Conservation (phyloP, 2,329 filamentous ascomycete species). For the Cryphonectria nitschkei region DNA sequence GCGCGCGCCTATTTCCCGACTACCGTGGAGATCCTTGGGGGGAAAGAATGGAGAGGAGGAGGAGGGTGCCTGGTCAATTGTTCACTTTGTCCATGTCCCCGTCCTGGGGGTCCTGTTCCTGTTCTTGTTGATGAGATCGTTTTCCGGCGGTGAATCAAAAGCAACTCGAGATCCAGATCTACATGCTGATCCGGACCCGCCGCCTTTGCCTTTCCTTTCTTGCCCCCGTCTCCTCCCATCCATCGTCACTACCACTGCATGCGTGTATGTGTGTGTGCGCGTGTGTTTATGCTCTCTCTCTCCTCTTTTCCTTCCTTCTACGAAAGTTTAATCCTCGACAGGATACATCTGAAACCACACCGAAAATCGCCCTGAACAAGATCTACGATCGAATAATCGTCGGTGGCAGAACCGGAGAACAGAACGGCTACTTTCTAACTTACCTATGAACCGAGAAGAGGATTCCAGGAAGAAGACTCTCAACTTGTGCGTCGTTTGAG, state of each 20-base stretch:
- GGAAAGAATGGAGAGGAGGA: not conserved
- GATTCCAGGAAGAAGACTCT: not conserved
- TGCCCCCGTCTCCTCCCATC: not conserved
- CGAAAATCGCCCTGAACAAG: not conserved
- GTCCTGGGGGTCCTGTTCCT: not conserved
- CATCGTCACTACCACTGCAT: not conserved
- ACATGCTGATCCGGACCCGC: constrained; percentile 24
- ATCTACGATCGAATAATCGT: not conserved
- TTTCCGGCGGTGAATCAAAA: constrained; percentile 18
- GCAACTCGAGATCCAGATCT: constrained; percentile 23
- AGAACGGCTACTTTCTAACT: not conserved
- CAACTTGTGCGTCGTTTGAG: not conserved
- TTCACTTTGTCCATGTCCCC: not conserved
- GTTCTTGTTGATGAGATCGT: constrained; percentile 13
- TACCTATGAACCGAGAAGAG: not conserved
- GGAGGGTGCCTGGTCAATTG: not conserved
- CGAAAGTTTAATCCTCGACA: not conserved
- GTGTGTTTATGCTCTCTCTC: not conserved
- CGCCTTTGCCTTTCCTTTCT: constrained; percentile 14
- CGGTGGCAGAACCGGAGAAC: not conserved
- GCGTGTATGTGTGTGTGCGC: not conserved
- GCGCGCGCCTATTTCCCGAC: constrained; percentile 10
- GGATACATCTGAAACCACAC: not conserved
- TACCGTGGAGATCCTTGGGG: constrained; percentile 15
- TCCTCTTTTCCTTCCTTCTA: too few species aligned